Percentiles rank a stretch among this genome's conserved stretches.
Evolutionary conservation across 257 asterid genomes (phyloP).

Genomic region (Solanum tacnaense): DNA sequence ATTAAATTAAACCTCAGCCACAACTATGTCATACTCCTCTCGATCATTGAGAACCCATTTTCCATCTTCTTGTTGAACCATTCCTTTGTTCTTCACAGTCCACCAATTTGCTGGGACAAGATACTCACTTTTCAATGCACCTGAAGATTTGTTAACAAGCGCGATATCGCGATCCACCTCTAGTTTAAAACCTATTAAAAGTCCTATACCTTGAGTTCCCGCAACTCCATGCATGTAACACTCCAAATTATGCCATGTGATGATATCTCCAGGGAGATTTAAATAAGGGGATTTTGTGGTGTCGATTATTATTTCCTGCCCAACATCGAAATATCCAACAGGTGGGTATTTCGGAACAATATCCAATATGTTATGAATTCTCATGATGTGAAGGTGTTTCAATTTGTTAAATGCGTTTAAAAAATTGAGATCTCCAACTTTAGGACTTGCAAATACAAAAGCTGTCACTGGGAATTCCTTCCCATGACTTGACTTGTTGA

Average conservation of each 20-base stretch:
- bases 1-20: background rate
- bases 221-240: slow-evolving; percentile 70
- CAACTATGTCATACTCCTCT: slow-evolving; percentile 7
- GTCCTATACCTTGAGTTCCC: slow-evolving; percentile 56
- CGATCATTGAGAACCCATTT: slow-evolving; percentile 59
- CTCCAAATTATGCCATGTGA: slow-evolving; percentile 54
- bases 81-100: slow-evolving; percentile 53
- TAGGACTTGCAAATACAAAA: slow-evolving; percentile 61
- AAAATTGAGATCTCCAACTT: slow-evolving; percentile 48
- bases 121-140: slow-evolving; percentile 39
- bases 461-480: slow-evolving; percentile 60
- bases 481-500: slow-evolving; percentile 37
- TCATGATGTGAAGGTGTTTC: slow-evolving; percentile 25
- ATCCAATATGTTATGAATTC: slow-evolving; percentile 38
- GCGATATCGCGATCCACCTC: slow-evolving; percentile 46
- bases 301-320: slow-evolving; percentile 48
- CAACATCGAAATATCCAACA: slow-evolving; percentile 43
- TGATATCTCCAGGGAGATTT: slow-evolving; percentile 35
- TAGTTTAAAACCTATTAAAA: slow-evolving; percentile 37
- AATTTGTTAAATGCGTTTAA: background rate
- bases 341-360: slow-evolving; percentile 52
- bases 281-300: slow-evolving; percentile 41
- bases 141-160: slow-evolving; percentile 43
- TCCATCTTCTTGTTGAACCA: slow-evolving; percentile 76
- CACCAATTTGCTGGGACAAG: slow-evolving; percentile 59